A percentile compares a stretch with the other conserved stretches of the same genome.
Evolutionary conservation across 805 yeast species (phyloP).

Genomic region (Kurtzmaniella cleridarum): DNA sequence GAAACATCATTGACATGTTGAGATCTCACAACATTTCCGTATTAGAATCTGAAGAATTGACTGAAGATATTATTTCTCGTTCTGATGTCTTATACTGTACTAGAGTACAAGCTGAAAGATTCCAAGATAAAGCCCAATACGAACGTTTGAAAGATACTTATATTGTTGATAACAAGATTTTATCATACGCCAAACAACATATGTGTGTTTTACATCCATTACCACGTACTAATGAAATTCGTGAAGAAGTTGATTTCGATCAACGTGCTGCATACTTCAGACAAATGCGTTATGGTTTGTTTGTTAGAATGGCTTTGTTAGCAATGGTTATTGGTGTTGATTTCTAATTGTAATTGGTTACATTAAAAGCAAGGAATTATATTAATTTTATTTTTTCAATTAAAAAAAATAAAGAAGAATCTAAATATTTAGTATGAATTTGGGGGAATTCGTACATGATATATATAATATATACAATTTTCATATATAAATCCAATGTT

Average conservation of each 20-base stretch:
- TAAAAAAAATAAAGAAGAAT: not conserved
- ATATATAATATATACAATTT: too few relatives aligned
- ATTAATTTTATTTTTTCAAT: too few relatives aligned
- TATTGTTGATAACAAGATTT: conserved; percentile 86
- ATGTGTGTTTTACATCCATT: conserved; percentile 99
- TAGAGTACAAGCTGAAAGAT: conserved; percentile 96
- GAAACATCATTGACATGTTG: conserved; percentile 62
- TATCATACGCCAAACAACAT: conserved; percentile 91
- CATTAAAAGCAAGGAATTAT: too few relatives aligned
- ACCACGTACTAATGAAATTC: conserved; percentile 94
- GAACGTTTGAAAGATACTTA: conserved; percentile 86
- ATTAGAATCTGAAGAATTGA: conserved; percentile 68
- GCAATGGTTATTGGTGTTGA: conserved; percentile 98
- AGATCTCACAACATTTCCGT: conserved; percentile 62
- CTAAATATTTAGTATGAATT: not conserved
- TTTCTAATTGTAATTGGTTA: conserved; percentile 34
- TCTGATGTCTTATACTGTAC: conserved; percentile 97
- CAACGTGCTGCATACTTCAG: conserved; percentile 99
- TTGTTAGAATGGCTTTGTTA: conserved; percentile 96
- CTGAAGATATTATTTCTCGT: conserved; percentile 78
- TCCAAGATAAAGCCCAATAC: conserved; percentile 68
- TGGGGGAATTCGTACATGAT: conserved; percentile 6
- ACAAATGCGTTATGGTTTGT: conserved; percentile 98
- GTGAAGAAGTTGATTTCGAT: conserved; percentile 98
- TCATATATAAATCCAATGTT: not conserved